Percentiles rank a stretch among this genome's conserved stretches.
Evolutionary conservation across 2,329 filamentous ascomycete genomes (phyloP).

Genomic region (Cephalotrichum gorgonifer): DNA sequence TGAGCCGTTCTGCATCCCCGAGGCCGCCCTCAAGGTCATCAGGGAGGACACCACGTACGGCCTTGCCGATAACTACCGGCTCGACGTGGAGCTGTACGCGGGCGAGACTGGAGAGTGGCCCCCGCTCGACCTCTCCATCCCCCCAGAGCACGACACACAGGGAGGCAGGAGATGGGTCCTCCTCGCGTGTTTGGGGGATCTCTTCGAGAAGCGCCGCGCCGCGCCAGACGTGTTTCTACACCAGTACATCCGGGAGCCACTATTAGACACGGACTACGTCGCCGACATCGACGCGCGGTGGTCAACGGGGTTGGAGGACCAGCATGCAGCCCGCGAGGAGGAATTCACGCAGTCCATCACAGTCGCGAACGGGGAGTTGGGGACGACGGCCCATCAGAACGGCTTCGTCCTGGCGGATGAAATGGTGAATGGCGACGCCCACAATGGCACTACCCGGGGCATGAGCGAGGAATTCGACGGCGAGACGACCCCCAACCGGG

Average conservation of each 20-base stretch:
- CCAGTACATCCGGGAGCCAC: constrained; percentile 5
- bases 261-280: constrained; percentile 29
- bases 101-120: constrained; percentile 40
- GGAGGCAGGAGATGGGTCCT: constrained; percentile 5
- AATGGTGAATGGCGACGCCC: constrained; percentile 11
- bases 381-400: constrained; percentile 9
- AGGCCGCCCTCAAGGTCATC: constrained; percentile 39
- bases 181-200: constrained; percentile 5
- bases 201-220: constrained; percentile 4
- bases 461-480: constrained; percentile 34
- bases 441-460: constrained; percentile 23
- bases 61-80: constrained; percentile 37
- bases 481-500: constrained; percentile 40
- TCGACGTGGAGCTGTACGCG: constrained; percentile 42
- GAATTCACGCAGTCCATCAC: constrained; percentile 34
- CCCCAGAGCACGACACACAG: constrained; percentile 1
- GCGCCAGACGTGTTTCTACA: constrained; percentile 4
- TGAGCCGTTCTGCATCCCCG: constrained; percentile 39
- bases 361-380: constrained; percentile 11
- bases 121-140: constrained; percentile 25
- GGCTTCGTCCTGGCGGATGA: constrained; percentile 5
- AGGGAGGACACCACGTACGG: constrained; percentile 35
- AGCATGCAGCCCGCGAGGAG: constrained; percentile 19
- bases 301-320: constrained; percentile 22
- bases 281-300: constrained; percentile 39